Evolutionary conservation across 2,329 filamentous ascomycete species (phyloP).

Genomic region (Lasiodiplodia hormozganensis): DNA sequence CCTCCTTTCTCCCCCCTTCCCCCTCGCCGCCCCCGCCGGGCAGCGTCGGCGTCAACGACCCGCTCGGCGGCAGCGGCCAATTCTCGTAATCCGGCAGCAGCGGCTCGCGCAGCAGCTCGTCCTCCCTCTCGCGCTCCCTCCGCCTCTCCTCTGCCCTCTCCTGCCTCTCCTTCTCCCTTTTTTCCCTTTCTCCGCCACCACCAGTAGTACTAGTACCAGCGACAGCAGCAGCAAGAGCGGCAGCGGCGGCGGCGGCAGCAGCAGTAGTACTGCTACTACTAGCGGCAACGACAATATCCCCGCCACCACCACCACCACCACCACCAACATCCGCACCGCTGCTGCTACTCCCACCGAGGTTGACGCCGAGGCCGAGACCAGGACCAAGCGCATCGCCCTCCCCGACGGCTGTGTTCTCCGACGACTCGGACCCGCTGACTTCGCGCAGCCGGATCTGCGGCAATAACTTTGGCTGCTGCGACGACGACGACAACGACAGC

Average conservation of each 20-base stretch:
- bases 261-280: too few relatives aligned
- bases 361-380: not conserved
- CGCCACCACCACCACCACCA: too few relatives aligned
- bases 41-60: conserved; percentile 5
- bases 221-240: not conserved
- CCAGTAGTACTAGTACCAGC: not conserved
- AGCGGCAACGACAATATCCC: too few relatives aligned
- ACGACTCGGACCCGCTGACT: not conserved
- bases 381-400: not conserved
- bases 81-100: conserved; percentile 17
- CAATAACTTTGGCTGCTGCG: not conserved
- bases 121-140: not conserved
- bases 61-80: conserved; percentile 20
- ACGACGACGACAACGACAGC: too few relatives aligned
- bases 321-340: not conserved
- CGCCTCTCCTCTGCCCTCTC: not conserved
- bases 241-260: not conserved
- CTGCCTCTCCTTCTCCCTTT: not conserved
- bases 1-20: not conserved
- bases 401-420: not conserved
- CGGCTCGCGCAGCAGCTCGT: not conserved
- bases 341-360: not conserved
- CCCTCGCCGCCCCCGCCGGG: not conserved
- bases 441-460: not conserved
- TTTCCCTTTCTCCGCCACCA: not conserved